These are phyloP conservation scores for Astrephomene gubernaculifera DNA, from an alignment of 139 green algal genomes.

Conservation along the genomic window DNA sequence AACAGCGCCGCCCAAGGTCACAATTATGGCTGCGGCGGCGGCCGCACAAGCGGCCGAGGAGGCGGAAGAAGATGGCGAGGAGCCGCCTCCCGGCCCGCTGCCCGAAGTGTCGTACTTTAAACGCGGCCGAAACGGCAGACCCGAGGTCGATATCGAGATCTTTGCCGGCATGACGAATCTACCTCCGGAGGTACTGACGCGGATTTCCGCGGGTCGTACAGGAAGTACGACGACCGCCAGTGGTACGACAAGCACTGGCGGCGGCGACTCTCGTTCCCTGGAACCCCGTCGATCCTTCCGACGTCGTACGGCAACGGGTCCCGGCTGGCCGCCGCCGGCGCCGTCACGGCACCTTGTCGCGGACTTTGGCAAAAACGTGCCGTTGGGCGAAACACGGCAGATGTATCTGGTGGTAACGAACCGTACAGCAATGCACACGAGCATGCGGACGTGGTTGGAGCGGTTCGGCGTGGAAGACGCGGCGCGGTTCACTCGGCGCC, in stretches of 20 bases:
- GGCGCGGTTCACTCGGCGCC: slow-evolving; percentile 28
- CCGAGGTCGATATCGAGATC: slow-evolving; percentile 42
- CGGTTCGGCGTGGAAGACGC: slow-evolving; percentile 56
- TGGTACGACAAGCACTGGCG: too few species aligned
- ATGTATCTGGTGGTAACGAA: slow-evolving; percentile 62
- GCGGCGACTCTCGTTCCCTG: too few species aligned
- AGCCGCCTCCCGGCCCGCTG: not conserved
- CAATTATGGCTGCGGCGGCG: not conserved
- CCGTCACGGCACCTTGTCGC: slow-evolving; percentile 46
- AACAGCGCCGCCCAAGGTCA: not conserved
- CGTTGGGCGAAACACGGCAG: slow-evolving; percentile 56
- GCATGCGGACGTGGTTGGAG: slow-evolving; percentile 56
- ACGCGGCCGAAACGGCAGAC: not conserved
- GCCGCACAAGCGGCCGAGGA: too few species aligned
- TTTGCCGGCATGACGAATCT: slow-evolving; percentile 52
- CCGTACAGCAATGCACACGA: slow-evolving; percentile 50
- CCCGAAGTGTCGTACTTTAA: not conserved
- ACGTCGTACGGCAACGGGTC: too few species aligned
- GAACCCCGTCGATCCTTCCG: too few species aligned
- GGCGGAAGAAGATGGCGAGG: too few species aligned
- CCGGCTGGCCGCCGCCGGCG: slow-evolving; percentile 23
- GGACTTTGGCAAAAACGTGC: slow-evolving; percentile 52
- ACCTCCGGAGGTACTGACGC: slow-evolving; percentile 39
- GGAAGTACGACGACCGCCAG: slow-evolving; percentile 19
- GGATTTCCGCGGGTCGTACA: not conserved